Base-by-base conservation (phyloP, 345 rosid genomes). In the Excoecaria cochinchinensis region DNA sequence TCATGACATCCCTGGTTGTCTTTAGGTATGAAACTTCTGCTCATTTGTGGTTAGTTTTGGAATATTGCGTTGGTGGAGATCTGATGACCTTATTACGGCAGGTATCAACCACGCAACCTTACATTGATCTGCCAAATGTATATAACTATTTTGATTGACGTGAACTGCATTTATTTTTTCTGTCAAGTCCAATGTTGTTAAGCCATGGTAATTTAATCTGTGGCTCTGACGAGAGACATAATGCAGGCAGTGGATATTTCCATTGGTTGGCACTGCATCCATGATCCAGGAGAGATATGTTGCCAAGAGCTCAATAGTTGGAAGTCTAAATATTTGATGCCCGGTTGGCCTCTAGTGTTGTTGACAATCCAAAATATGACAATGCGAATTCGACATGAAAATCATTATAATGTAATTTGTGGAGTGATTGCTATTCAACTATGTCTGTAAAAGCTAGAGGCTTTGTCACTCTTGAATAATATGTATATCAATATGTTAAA, bases 21-120 rank as follows among this genome's bases (percentile, higher is more conserved):
- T 44, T 76, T 60, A 95, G 98, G 98, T 93, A 93, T 61, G 99
- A 95, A 86, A 93, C 99, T 61, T 88, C 98, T 48, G 93, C 97
- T 51, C 99, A 96, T 81, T 82, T 96, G 90, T 96, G 99, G 98
- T 84, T 96, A 77, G 97, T 96, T 83, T 80, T 96, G 89, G 99
- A 96, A 76, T 96, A 90, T 77, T 93, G 98, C 42, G 97, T 94
- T 59, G 97, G 99, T 19, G 98, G 99, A 78, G 97, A 96, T 85
- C 89, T 96, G 51, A 87, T 87, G 90, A 84, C 89, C 67, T 85
- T 96, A 77, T 66, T 93, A 80, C 88, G 88, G 67, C 98, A 96
- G 98, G 99, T 96, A 89, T 12, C 7, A 19, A 62, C 16, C 46
- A 44, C 31, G 68, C 69, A 55, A 64, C 13, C 19, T 64, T 71